Evolutionary conservation across 345 rosid species (phyloP).

Genomic region (Populus nigra): DNA sequence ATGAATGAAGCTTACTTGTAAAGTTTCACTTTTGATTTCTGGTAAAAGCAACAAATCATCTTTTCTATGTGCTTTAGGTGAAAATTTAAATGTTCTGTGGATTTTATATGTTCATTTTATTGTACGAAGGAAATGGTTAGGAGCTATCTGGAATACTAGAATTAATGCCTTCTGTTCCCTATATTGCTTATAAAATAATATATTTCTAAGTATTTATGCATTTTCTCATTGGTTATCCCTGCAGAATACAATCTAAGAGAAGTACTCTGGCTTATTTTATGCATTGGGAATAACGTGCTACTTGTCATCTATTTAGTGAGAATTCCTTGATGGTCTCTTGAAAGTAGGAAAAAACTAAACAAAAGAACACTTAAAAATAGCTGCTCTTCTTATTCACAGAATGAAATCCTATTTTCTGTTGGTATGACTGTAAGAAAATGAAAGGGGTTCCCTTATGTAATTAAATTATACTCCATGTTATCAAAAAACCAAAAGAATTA

Average conservation of each 20-base stretch:
- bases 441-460: not conserved
- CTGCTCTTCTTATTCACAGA: not conserved
- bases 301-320: not conserved
- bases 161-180: not conserved
- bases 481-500: not conserved
- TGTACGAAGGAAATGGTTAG: not conserved
- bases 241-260: not conserved
- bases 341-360: not conserved
- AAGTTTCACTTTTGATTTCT: not conserved
- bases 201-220: not conserved
- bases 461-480: not conserved
- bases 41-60: not conserved
- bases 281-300: not conserved
- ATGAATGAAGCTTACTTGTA: not conserved
- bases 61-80: not conserved
- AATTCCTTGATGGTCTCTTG: not conserved
- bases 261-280: not conserved
- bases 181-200: not conserved
- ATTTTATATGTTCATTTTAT: not conserved
- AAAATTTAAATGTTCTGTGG: too few species aligned
- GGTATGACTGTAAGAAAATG: not conserved
- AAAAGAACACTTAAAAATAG: not conserved
- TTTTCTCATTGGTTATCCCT: not conserved
- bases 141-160: not conserved
- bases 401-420: not conserved